These are phyloP conservation scores for Fusarium nematophilum DNA, from an alignment of 2,329 filamentous ascomycete species.

Conservation along the genomic window DNA sequence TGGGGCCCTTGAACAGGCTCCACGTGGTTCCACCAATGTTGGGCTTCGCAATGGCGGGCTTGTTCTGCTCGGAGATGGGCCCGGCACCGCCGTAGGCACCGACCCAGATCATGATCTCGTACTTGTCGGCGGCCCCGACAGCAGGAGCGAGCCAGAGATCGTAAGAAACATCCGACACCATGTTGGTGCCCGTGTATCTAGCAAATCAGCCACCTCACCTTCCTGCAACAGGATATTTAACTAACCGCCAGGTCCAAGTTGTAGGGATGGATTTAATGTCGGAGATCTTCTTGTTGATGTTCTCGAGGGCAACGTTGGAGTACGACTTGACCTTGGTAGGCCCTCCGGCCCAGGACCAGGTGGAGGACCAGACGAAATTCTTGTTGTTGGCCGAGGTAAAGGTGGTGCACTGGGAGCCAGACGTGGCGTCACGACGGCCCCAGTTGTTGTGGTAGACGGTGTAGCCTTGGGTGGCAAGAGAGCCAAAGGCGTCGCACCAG, in stretches of 20 bases:
- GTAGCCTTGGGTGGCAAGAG: conserved; percentile 53
- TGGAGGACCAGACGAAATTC: conserved; percentile 54
- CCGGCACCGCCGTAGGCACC: conserved; percentile 67
- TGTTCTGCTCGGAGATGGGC: conserved; percentile 56
- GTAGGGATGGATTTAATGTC: conserved; percentile 50
- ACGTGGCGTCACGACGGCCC: conserved; percentile 52
- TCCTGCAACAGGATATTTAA: too few species aligned
- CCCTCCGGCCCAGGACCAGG: conserved; percentile 56
- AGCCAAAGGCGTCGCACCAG: conserved; percentile 55
- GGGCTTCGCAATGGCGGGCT: conserved; percentile 51
- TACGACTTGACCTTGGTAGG: conserved; percentile 56
- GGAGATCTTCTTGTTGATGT: conserved; percentile 50
- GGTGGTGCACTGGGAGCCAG: conserved; percentile 56
- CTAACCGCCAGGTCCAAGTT: conserved; percentile 47
- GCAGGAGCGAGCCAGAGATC: conserved; percentile 68
- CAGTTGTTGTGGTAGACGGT: conserved; percentile 66
- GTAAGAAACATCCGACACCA: conserved; percentile 68
- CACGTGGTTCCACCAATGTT: conserved; percentile 66
- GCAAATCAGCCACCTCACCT: too few species aligned
- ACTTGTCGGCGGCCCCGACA: conserved; percentile 57
- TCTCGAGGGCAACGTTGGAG: conserved; percentile 55
- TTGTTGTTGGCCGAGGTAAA: conserved; percentile 49
- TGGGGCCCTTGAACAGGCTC: conserved; percentile 69
- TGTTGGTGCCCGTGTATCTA: conserved; percentile 46
- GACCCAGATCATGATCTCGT: conserved; percentile 76